These are phyloP conservation scores for Thamnidium elegans DNA, from an alignment of 192 early-diverging fungal genomes.

Conservation along the genomic window DNA sequence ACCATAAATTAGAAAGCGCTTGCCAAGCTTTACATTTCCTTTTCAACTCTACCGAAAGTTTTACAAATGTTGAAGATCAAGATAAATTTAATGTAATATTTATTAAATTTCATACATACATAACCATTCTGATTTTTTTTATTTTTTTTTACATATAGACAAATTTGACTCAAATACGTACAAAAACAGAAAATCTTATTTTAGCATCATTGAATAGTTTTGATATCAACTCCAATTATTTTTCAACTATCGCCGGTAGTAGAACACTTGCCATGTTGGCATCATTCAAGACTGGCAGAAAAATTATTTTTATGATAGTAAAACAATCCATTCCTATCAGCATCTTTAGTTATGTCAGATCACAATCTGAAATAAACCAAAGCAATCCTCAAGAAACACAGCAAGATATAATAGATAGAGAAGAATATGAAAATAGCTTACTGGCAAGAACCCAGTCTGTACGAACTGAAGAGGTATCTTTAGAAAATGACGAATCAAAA, in stretches of 20 bases:
- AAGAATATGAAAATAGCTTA: too few species aligned
- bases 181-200: not conserved
- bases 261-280: slow-evolving; percentile 8
- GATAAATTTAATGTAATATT: not conserved
- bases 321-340: slow-evolving; percentile 1
- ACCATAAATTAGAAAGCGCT: slow-evolving; percentile 3
- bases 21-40: slow-evolving; percentile 1
- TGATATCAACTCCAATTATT: not conserved
- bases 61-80: not conserved
- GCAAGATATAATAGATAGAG: too few species aligned
- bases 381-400: too few species aligned
- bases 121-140: too few species aligned
- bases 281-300: not conserved
- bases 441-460: too few species aligned
- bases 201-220: not conserved
- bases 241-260: slow-evolving; percentile 6
- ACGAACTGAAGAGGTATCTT: too few species aligned
- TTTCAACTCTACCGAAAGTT: not conserved
- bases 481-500: not conserved
- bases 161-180: too few species aligned
- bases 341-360: slow-evolving; percentile 6
- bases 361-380: too few species aligned
- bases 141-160: not conserved
- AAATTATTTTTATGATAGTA: not conserved
- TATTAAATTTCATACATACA: not conserved